phyloP scores from a whole-genome alignment of 1,284 basidiomycete genomes.

The Papiliotrema flavescens region DNA sequence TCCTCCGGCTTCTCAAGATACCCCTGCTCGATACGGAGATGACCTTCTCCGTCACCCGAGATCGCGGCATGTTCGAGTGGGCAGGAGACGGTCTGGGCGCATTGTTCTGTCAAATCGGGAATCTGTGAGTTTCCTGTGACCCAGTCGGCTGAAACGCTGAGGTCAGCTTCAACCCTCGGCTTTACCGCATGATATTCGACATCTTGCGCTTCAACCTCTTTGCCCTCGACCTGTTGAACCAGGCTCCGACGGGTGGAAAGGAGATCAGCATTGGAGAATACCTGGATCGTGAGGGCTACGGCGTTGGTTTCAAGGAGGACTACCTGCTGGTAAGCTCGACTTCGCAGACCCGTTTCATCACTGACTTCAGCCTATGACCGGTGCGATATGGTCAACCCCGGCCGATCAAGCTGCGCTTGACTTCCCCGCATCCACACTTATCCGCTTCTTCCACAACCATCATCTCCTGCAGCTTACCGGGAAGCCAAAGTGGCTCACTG shows the following conservation, averaged over 20 bases:
- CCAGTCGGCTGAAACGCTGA: constrained; percentile 2
- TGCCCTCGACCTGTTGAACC: constrained; percentile 50
- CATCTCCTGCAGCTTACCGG: constrained; percentile 70
- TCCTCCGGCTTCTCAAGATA: constrained; percentile 59
- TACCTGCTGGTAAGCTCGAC: constrained; percentile 65
- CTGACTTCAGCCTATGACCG: constrained; percentile 65
- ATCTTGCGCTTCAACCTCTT: constrained; percentile 73
- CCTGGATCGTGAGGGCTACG: constrained; percentile 64
- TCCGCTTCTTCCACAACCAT: constrained; percentile 76
- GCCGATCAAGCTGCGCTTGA: constrained; percentile 67
- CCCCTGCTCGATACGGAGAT: constrained; percentile 61
- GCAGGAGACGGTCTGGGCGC: constrained; percentile 61
- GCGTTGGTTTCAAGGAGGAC: constrained; percentile 65
- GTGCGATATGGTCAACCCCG: constrained; percentile 75
- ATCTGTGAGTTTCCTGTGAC: constrained; percentile 46
- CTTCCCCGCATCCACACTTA: constrained; percentile 69
- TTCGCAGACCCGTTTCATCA: not conserved
- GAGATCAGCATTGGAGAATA: constrained; percentile 67
- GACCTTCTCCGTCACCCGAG: constrained; percentile 73
- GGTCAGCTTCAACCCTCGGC: constrained; percentile 56
- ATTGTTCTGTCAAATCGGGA: constrained; percentile 63
- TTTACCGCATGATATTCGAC: constrained; percentile 76
- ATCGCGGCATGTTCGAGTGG: constrained; percentile 68
- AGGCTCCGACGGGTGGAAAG: constrained; percentile 15
- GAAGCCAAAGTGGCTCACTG: constrained; percentile 72